Percentiles rank a stretch among this genome's conserved stretches.
These are phyloP conservation scores for Saposhnikovia divaricata DNA, from an alignment of 129 eudicot genomes.

Conservation along the genomic window DNA sequence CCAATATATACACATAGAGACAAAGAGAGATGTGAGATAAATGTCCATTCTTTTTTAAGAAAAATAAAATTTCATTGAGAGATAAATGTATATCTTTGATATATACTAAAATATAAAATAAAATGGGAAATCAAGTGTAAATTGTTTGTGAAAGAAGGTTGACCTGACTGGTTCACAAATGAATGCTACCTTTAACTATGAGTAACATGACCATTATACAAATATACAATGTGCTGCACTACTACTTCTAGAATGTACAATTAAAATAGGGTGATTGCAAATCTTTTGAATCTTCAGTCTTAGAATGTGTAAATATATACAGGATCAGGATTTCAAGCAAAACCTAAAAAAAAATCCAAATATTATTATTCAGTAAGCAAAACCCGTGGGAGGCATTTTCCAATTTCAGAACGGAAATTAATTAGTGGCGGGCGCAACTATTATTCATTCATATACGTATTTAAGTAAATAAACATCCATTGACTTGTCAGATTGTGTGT, in stretches of 20 bases:
- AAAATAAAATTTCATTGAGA: neutral
- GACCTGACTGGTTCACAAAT: neutral
- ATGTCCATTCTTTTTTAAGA: neutral
- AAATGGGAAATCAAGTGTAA: neutral
- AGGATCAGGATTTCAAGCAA: neutral
- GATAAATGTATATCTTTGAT: neutral
- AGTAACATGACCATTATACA: neutral
- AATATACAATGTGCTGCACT: neutral
- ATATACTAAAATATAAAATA: neutral
- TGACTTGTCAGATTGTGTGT: neutral
- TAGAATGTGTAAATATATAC: too few relatives aligned
- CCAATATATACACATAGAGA: neutral
- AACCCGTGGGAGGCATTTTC: neutral
- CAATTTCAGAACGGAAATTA: constrained; percentile 1
- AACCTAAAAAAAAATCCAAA: too few relatives aligned
- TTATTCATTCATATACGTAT: neutral
- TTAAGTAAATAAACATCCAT: neutral
- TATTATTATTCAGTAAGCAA: neutral
- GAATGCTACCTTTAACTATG: neutral
- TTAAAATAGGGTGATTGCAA: neutral
- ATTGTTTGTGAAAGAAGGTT: neutral
- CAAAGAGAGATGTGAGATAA: neutral
- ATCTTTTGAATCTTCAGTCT: neutral
- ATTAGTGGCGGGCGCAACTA: neutral
- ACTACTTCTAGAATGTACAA: neutral